These are phyloP conservation scores for Rhodotorula sp. DNA, from an alignment of 1,284 basidiomycete genomes.

Conservation along the genomic window DNA sequence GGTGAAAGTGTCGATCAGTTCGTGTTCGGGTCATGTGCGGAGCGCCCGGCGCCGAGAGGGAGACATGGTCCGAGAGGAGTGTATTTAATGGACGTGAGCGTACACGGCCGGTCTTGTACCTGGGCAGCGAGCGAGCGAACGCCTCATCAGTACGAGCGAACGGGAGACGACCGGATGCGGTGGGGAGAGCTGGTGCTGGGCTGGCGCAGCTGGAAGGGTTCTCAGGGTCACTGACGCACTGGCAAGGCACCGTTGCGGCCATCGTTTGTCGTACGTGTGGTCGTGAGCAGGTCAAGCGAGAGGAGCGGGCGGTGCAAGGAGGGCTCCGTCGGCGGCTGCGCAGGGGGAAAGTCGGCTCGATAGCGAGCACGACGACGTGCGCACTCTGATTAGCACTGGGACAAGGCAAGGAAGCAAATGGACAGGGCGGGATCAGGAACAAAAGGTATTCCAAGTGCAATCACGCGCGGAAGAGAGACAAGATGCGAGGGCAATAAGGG, in stretches of 20 bases:
- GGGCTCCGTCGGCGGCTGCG: background rate
- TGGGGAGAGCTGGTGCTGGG: background rate
- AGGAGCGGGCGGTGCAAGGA: background rate
- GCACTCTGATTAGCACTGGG: too few relatives aligned
- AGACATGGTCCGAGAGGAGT: background rate
- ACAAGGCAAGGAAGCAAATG: background rate
- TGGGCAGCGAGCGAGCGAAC: background rate
- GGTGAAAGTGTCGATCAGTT: background rate
- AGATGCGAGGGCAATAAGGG: background rate
- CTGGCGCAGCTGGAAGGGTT: background rate
- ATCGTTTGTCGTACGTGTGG: background rate
- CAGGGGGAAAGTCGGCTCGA: too few relatives aligned
- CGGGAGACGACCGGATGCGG: background rate
- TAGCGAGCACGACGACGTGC: background rate
- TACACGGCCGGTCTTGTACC: conserved; percentile 40
- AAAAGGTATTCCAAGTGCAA: too few relatives aligned
- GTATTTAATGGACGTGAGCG: background rate
- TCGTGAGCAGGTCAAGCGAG: background rate
- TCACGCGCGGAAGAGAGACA: background rate
- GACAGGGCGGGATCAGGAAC: background rate
- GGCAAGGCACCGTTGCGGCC: conserved; percentile 34
- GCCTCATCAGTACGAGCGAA: background rate
- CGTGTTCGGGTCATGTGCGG: too few relatives aligned
- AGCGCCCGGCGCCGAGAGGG: background rate
- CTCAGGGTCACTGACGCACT: conserved; percentile 10